Percentiles rank a stretch among this genome's conserved stretches.
phyloP scores from a whole-genome alignment of 805 yeast genomes.

The Monosporozyma siamensis region DNA sequence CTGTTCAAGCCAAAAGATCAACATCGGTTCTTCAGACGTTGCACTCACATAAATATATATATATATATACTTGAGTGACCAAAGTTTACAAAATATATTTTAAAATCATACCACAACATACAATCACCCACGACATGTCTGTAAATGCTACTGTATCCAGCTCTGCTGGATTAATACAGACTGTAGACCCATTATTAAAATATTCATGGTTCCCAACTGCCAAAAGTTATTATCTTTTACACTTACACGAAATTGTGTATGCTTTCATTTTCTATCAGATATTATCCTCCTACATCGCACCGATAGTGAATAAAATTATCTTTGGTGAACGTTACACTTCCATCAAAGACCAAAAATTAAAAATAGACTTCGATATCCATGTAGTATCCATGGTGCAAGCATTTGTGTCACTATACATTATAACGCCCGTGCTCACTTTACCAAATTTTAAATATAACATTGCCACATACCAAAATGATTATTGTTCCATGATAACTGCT shows the following conservation, averaged over 20 bases:
- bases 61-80: not conserved
- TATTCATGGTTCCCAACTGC: constrained; percentile 31
- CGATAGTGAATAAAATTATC: constrained; percentile 37
- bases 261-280: constrained; percentile 52
- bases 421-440: constrained; percentile 56
- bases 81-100: not conserved
- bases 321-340: constrained; percentile 49
- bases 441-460: constrained; percentile 37
- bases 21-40: not conserved
- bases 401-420: constrained; percentile 46
- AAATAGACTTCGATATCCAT: constrained; percentile 80
- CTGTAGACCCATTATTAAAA: constrained; percentile 21
- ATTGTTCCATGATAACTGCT: constrained; percentile 63
- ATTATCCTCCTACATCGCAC: constrained; percentile 42
- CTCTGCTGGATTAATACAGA: not conserved
- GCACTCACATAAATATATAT: not conserved
- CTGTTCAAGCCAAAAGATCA: not conserved
- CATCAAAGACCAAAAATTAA: constrained; percentile 36
- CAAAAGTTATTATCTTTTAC: constrained; percentile 36
- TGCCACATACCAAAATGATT: constrained; percentile 63
- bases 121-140: too few relatives aligned
- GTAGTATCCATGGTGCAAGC: constrained; percentile 83
- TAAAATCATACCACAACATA: too few relatives aligned
- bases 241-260: constrained; percentile 65
- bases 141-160: not conserved